Conservation (phyloP, 2,329 filamentous ascomycete genomes). For the Huntiella omanensis region DNA sequence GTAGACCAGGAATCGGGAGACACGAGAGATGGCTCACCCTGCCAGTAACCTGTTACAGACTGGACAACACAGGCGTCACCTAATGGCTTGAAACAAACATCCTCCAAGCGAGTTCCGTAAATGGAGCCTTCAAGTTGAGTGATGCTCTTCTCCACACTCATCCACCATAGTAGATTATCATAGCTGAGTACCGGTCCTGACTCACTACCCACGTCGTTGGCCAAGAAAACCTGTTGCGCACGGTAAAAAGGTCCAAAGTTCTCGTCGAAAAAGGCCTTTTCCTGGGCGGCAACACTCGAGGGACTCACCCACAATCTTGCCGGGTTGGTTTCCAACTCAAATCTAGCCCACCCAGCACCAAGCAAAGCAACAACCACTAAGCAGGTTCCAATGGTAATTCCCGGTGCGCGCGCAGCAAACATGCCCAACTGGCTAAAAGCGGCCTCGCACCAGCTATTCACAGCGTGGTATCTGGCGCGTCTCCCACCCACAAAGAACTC, state of each 20-base stretch:
- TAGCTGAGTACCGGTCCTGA: conserved; percentile 68
- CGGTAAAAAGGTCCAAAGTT: conserved; percentile 95
- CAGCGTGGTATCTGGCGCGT: conserved; percentile 57
- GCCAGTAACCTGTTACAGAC: conserved; percentile 79
- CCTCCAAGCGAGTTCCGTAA: conserved; percentile 50
- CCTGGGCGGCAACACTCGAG: conserved; percentile 70
- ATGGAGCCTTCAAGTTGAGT: conserved; percentile 50
- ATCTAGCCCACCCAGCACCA: conserved; percentile 74
- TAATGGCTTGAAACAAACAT: conserved; percentile 88
- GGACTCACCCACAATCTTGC: conserved; percentile 95
- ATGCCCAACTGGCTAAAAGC: conserved; percentile 68
- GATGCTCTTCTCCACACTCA: conserved; percentile 67
- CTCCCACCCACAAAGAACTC: conserved; percentile 18
- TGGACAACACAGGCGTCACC: conserved; percentile 82
- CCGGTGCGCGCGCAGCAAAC: conserved; percentile 64
- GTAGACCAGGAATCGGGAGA: conserved; percentile 51
- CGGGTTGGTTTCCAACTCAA: conserved; percentile 77
- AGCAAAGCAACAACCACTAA: conserved; percentile 59
- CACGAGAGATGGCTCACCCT: conserved; percentile 42
- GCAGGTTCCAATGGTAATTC: conserved; percentile 59
- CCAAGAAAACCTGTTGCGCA: conserved; percentile 79
- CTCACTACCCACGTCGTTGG: conserved; percentile 58
- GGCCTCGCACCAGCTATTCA: conserved; percentile 68
- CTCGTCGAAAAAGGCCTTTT: conserved; percentile 83
- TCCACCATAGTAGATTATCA: conserved; percentile 85